phyloP scores from a whole-genome alignment of 1,284 basidiomycete genomes.

The Pisolithus thermaeus region DNA sequence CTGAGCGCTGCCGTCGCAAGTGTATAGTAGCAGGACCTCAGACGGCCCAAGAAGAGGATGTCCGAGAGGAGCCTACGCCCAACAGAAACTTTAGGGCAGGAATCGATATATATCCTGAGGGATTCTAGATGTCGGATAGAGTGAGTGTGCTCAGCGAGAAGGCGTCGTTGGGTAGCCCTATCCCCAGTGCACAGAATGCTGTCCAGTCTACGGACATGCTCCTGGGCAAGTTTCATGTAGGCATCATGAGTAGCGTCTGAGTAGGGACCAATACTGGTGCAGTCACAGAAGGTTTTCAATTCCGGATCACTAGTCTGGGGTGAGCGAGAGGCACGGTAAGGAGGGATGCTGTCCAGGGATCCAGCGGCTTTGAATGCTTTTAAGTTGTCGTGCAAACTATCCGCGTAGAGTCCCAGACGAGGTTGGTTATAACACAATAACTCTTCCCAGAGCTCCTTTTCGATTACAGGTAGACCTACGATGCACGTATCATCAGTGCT shows the following conservation, averaged over 20 bases:
- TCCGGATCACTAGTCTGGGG: neutral
- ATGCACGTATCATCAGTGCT: neutral
- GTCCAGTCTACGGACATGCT: neutral
- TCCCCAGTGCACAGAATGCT: neutral
- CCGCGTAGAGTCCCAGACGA: neutral
- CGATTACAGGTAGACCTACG: neutral
- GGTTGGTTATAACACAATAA: neutral
- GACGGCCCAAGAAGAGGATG: conserved; percentile 1
- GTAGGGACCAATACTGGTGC: neutral
- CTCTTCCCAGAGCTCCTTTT: neutral
- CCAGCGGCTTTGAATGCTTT: neutral
- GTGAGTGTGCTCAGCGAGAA: conserved; percentile 1
- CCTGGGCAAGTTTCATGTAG: neutral
- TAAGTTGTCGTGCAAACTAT: neutral
- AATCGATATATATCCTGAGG: neutral
- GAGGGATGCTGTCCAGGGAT: neutral
- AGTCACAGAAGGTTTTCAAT: neutral
- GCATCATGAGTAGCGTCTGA: neutral
- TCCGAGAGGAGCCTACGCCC: neutral
- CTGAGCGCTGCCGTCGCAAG: neutral
- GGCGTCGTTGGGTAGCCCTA: neutral
- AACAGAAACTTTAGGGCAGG: neutral
- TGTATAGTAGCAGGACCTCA: conserved; percentile 1
- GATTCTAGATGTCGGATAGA: conserved; percentile 1
- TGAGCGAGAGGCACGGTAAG: neutral